Evolutionary conservation across 2,329 filamentous ascomycete species (phyloP), one percentile per base, ranked within the genome.

Genomic region (Aspergillus floridensis): DNA sequence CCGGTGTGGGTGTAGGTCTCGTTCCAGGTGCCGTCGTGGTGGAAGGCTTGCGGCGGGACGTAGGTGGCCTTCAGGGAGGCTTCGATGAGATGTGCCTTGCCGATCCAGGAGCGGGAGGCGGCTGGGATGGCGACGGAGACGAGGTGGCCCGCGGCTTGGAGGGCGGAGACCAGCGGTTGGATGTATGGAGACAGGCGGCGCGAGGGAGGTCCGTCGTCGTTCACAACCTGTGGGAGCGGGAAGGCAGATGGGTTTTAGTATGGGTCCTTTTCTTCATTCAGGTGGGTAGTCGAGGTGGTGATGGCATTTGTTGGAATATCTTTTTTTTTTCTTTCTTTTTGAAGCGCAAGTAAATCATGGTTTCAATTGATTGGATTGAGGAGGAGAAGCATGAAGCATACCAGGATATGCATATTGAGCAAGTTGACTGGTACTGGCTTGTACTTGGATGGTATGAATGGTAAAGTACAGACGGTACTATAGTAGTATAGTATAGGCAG

Each of bases 21-120:
- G 54, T 72, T 63, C 88, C 88, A 75, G 46, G 72, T 69, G 57
- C 89, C 86, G 52, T 85, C 83, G 61, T 82, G 73, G 58, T 75
- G 74, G 31, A 86, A 80, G 8, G 81, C 80, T 41, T 79, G 79
- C 0, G 84, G 84, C 4, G 87, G 88, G 75, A 92, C 95, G 79
- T 93, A 96, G 46, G 84, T 81, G 6, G 91, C 92, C 75, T 88
- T 90, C 62, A 95, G 83, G 1, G 88, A 87, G 74, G 92, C 88
- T 63, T 92, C 92, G 70, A 96, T 93, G 71, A 97, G 88, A 77
- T 97, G 93, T 1, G 93, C 93, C 80, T 97, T 97, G 67, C 92
- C 92, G 72, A 97, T 96, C 93, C 93, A 97, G 21, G 91, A 96
- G 56, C 93, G 88, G 74, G 96, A 93, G 5, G 87, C 87, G 72